Conservation (phyloP, 2,329 filamentous ascomycete species). For the Phyllachora maydis region DNA sequence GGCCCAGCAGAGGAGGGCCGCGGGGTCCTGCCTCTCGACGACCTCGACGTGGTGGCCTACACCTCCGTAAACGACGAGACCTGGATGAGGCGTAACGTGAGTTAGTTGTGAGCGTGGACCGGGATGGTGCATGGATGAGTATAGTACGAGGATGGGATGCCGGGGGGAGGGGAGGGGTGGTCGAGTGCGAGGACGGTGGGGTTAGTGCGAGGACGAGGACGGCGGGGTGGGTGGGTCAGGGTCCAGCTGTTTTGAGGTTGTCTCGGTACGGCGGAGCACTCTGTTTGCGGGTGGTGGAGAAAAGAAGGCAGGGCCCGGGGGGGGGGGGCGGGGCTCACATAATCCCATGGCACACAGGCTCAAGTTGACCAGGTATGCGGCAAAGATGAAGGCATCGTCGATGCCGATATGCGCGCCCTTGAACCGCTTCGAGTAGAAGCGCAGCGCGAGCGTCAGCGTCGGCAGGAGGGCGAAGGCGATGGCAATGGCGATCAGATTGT, state of each 20-base stretch:
- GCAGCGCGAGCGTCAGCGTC: constrained; percentile 3
- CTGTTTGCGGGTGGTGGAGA: too few relatives aligned
- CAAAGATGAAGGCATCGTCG: constrained; percentile 5
- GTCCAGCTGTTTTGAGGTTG: too few relatives aligned
- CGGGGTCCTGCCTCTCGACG: constrained; percentile 5
- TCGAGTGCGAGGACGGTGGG: too few relatives aligned
- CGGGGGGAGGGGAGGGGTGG: too few relatives aligned
- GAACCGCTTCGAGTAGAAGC: constrained; percentile 6
- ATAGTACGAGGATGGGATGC: too few relatives aligned
- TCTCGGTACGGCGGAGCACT: too few relatives aligned
- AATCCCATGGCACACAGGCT: constrained; percentile 7
- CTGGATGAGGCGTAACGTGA: too few relatives aligned
- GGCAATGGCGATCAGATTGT: constrained; percentile 6
- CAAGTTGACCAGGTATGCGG: constrained; percentile 6
- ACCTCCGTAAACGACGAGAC: constrained; percentile 7
- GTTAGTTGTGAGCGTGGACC: too few relatives aligned
- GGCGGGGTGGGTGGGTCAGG: too few relatives aligned
- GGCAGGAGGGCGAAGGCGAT: constrained; percentile 6
- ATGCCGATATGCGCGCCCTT: constrained; percentile 3
- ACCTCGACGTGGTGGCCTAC: constrained; percentile 7
- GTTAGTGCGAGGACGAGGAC: too few relatives aligned
- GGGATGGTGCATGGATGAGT: too few relatives aligned
- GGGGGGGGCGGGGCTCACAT: constrained; percentile 2
- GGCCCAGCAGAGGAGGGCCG: constrained; percentile 6
- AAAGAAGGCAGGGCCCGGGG: neutral